Conservation (phyloP, 768 basidiomycete species). For the Termitomyces sp. region DNA sequence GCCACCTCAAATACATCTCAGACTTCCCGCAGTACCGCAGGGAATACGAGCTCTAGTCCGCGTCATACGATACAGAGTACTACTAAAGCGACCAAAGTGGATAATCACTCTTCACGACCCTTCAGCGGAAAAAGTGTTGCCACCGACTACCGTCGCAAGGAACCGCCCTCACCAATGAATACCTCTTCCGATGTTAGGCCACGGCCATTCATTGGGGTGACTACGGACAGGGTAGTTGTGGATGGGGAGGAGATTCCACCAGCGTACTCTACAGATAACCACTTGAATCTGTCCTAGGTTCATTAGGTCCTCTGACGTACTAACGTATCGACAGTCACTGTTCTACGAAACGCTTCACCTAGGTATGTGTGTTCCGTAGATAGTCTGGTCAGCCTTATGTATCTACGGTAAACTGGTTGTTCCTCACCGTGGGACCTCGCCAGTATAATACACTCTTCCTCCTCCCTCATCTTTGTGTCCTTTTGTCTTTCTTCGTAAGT, state of each 20-base stretch:
- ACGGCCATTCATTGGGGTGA: background rate
- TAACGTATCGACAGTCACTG: too few species aligned
- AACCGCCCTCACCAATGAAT: background rate
- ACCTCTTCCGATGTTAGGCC: background rate
- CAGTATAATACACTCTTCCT: too few species aligned
- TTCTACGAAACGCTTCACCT: too few species aligned
- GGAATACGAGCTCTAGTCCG: background rate
- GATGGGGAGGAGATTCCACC: slow-evolving; percentile 5
- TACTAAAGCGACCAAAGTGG: background rate
- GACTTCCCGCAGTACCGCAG: background rate
- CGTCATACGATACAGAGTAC: background rate
- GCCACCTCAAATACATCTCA: background rate
- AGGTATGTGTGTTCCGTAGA: too few species aligned
- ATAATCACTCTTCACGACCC: background rate
- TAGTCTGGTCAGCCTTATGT: too few species aligned
- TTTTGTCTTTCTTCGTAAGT: too few species aligned
- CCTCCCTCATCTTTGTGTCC: too few species aligned
- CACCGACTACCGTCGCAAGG: background rate
- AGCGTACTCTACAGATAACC: background rate
- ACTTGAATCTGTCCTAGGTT: background rate
- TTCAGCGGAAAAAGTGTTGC: background rate
- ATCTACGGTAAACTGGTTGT: too few species aligned
- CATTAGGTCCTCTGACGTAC: background rate
- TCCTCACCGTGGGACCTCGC: too few species aligned
- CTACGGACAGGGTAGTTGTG: background rate